Percentiles rank a stretch among this genome's conserved stretches.
Evolutionary conservation across 2,329 filamentous ascomycete genomes (phyloP).

Genomic region (Aspergillus latus): DNA sequence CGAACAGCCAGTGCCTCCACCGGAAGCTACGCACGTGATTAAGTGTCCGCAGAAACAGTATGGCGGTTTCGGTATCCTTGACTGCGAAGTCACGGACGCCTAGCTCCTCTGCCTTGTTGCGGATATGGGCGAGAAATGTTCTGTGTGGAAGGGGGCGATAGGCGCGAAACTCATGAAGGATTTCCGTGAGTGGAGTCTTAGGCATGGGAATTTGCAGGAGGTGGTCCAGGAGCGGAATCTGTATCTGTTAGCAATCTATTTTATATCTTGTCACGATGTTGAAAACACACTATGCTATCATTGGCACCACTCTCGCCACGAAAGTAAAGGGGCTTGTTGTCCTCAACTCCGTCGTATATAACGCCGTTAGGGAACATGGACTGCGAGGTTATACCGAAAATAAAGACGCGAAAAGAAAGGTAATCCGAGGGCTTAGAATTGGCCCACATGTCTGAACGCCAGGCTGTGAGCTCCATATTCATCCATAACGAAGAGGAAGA

Average conservation of each 20-base stretch:
- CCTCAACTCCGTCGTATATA: slow-evolving; percentile 79
- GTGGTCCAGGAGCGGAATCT: slow-evolving; percentile 84
- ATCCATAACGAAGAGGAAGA: not conserved
- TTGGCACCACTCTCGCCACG: slow-evolving; percentile 92
- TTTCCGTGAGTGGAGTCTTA: slow-evolving; percentile 80
- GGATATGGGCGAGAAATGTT: slow-evolving; percentile 75
- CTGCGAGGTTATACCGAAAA: slow-evolving; percentile 92
- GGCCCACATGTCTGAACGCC: slow-evolving; percentile 72
- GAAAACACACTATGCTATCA: slow-evolving; percentile 70
- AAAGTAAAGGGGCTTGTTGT: slow-evolving; percentile 71
- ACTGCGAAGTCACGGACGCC: slow-evolving; percentile 40
- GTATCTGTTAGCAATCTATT: slow-evolving; percentile 2
- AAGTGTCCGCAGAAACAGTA: slow-evolving; percentile 47
- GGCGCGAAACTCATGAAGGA: slow-evolving; percentile 81
- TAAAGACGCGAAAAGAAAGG: slow-evolving; percentile 90
- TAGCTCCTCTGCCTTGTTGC: slow-evolving; percentile 51
- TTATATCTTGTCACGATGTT: not conserved
- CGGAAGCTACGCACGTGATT: slow-evolving; percentile 52
- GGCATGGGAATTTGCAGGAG: slow-evolving; percentile 86
- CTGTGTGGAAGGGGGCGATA: slow-evolving; percentile 89
- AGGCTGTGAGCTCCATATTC: not conserved
- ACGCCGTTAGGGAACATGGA: slow-evolving; percentile 94
- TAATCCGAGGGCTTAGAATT: slow-evolving; percentile 82
- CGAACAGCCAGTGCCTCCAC: slow-evolving; percentile 52
- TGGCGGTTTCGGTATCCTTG: slow-evolving; percentile 41